Percentiles rank a stretch among this genome's conserved stretches.
Conservation (phyloP, 805 yeast species). For the Saturnispora galanensis region DNA sequence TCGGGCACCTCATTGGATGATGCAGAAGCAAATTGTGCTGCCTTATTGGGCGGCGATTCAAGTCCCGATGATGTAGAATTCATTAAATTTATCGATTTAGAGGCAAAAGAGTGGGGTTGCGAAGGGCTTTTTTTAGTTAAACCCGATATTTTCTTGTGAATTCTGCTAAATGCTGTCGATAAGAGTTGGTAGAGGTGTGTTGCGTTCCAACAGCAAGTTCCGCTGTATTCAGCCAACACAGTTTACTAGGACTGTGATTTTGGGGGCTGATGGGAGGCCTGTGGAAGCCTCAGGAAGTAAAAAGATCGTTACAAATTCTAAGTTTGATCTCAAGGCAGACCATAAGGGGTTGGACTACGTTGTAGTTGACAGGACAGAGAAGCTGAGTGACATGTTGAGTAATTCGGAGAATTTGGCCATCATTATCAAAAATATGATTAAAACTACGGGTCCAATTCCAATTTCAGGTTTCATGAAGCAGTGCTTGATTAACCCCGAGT, state of each 20-base stretch:
- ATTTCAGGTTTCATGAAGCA: conserved; percentile 70
- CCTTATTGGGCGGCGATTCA: no score
- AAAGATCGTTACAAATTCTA: background rate
- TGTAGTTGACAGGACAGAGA: conserved; percentile 3
- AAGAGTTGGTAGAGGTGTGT: background rate
- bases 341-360: conserved; percentile 1
- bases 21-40: no score
- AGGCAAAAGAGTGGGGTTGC: no score
- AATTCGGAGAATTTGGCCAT: conserved; percentile 14
- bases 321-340: background rate
- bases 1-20: no score
- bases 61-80: no score
- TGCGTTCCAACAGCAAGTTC: background rate
- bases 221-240: background rate
- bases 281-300: background rate
- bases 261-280: conserved; percentile 9
- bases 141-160: background rate
- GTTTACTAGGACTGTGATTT: conserved; percentile 4
- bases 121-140: no score
- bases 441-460: conserved; percentile 69
- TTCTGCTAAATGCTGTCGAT: conserved; percentile 1
- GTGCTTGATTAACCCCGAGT: conserved; percentile 66
- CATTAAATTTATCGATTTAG: no score
- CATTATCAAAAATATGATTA: conserved; percentile 38
- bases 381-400: background rate